Percentiles rank a stretch among this genome's conserved stretches.
These are phyloP conservation scores for Dactylis glomerata DNA, from an alignment of 176 grass and related monocot genomes.

Conservation along the genomic window DNA sequence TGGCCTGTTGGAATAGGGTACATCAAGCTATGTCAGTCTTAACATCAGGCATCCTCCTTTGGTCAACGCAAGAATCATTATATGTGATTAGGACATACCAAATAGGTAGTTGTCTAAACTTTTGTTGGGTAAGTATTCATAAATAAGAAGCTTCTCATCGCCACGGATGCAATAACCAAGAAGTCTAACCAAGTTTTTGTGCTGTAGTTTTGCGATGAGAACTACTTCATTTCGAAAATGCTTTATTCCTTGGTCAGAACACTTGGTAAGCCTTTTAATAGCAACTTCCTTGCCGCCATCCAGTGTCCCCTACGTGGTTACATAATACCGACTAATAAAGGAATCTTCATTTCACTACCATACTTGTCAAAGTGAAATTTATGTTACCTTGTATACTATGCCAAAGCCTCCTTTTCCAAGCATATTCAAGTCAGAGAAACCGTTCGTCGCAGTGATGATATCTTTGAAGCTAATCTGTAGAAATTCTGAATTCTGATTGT, in stretches of 20 bases:
- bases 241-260: slow-evolving; percentile 47
- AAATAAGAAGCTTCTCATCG: slow-evolving; percentile 62
- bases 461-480: slow-evolving; percentile 27
- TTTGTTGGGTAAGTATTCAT: slow-evolving; percentile 66
- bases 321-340: background rate
- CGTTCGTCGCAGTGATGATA: slow-evolving; percentile 18
- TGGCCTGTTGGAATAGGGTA: background rate
- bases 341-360: background rate
- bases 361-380: background rate
- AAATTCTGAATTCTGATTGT: background rate
- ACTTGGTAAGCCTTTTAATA: slow-evolving; percentile 56
- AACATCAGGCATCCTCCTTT: background rate
- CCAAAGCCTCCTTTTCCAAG: slow-evolving; percentile 59
- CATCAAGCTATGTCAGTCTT: background rate
- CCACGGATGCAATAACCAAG: slow-evolving; percentile 60
- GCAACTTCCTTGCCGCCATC: slow-evolving; percentile 41
- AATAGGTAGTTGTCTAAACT: slow-evolving; percentile 63
- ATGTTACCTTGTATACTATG: slow-evolving; percentile 51
- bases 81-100: slow-evolving; percentile 16
- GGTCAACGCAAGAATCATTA: background rate
- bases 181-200: slow-evolving; percentile 51
- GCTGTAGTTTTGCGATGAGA: slow-evolving; percentile 65
- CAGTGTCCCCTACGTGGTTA: background rate
- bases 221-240: slow-evolving; percentile 64
- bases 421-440: slow-evolving; percentile 44